phyloP scores from a whole-genome alignment of 2,329 filamentous ascomycete genomes.

The Fusarium foetens region DNA sequence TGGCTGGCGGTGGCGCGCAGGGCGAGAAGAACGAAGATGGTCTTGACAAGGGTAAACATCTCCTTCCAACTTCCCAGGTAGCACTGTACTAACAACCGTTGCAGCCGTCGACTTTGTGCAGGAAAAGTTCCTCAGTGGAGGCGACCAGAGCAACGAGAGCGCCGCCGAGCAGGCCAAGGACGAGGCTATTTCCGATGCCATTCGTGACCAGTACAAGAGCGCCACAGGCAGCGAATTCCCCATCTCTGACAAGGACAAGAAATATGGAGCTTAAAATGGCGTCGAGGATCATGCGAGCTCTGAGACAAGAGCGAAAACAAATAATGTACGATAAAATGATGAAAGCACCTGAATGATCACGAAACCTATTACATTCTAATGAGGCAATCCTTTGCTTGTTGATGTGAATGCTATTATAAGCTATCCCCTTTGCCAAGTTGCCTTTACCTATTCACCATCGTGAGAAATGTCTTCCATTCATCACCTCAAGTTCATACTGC shows the following conservation, averaged over 20 bases:
- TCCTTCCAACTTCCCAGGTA: not conserved
- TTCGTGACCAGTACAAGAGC: conserved; percentile 76
- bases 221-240: conserved; percentile 75
- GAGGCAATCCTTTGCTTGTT: not conserved
- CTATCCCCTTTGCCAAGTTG: not conserved
- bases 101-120: conserved; percentile 81
- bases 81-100: not conserved
- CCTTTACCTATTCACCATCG: not conserved
- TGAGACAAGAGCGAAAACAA: not conserved
- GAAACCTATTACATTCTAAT: not conserved
- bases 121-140: conserved; percentile 76
- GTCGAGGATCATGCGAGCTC: not conserved
- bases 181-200: conserved; percentile 78
- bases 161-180: conserved; percentile 87
- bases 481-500: not conserved
- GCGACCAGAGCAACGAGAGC: conserved; percentile 75
- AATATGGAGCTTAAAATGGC: conserved; percentile 42
- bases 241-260: conserved; percentile 72
- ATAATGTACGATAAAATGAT: conserved; percentile 8
- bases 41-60: conserved; percentile 77
- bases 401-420: not conserved
- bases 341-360: conserved; percentile 9
- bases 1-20: conserved; percentile 76
- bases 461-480: not conserved
- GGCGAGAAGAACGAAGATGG: conserved; percentile 84